These are phyloP conservation scores for Ophiostoma australiae DNA, from an alignment of 2,329 filamentous ascomycete species.

Conservation along the genomic window DNA sequence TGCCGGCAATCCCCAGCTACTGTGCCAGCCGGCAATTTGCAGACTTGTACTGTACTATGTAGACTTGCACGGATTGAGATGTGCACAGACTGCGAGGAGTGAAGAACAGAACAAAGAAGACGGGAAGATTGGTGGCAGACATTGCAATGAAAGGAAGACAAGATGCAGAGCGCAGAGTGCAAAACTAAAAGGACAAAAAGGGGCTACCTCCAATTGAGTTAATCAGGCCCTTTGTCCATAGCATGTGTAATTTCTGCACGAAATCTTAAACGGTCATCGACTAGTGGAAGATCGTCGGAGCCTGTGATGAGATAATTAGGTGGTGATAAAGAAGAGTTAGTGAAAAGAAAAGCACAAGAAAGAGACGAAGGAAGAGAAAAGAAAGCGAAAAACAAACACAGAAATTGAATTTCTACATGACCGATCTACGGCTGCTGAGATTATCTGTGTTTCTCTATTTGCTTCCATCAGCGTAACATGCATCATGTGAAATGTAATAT, in stretches of 20 bases:
- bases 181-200: not conserved
- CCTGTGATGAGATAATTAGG: not conserved
- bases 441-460: conserved; percentile 10
- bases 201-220: not conserved
- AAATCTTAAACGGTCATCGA: conserved; percentile 5
- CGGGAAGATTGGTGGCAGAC: not conserved
- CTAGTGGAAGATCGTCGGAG: conserved; percentile 11
- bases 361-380: not conserved
- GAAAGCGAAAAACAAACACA: not conserved
- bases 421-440: conserved; percentile 14
- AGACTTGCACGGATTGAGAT: not conserved
- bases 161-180: not conserved
- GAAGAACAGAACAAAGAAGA: not conserved
- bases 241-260: conserved; percentile 1
- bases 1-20: not conserved
- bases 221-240: not conserved
- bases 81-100: not conserved
- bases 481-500: conserved; percentile 13
- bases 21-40: not conserved
- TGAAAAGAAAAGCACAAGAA: not conserved
- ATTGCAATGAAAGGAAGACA: not conserved
- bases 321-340: not conserved
- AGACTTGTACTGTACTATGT: not conserved
- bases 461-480: not conserved
- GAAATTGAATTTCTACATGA: conserved; percentile 1